Percentiles rank a stretch among this genome's conserved stretches.
Conservation (phyloP, 306 rosid genomes). For the Rubus idaeus region DNA sequence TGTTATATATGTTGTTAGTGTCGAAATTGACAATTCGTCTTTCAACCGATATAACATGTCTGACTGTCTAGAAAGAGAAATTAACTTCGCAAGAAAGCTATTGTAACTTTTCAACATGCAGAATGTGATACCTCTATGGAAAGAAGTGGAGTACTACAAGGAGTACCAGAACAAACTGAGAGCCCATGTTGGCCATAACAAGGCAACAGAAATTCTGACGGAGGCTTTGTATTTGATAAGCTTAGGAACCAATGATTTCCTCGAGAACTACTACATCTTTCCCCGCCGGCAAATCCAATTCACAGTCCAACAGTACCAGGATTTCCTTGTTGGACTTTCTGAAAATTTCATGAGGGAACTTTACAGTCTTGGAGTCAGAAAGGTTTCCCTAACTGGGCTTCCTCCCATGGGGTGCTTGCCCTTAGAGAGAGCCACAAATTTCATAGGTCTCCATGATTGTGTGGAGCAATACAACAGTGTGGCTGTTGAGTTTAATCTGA, state of each 20-base stretch:
- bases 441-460: constrained; percentile 29
- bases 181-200: constrained; percentile 42
- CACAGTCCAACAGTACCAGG: constrained; percentile 44
- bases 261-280: constrained; percentile 59
- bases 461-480: constrained; percentile 36
- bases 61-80: background rate
- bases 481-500: constrained; percentile 45
- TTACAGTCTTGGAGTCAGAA: constrained; percentile 54
- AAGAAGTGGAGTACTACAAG: constrained; percentile 62
- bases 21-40: no score
- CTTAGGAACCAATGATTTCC: constrained; percentile 74
- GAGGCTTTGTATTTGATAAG: constrained; percentile 59
- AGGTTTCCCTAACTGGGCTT: constrained; percentile 56
- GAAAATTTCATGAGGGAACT: constrained; percentile 46
- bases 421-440: constrained; percentile 59
- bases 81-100: background rate
- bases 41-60: background rate
- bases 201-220: constrained; percentile 38
- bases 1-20: no score
- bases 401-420: constrained; percentile 94
- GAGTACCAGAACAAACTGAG: constrained; percentile 55
- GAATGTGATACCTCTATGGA: constrained; percentile 83
- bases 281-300: constrained; percentile 44
- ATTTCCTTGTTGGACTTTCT: constrained; percentile 45
- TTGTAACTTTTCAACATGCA: constrained; percentile 21